Percentiles rank a stretch among this genome's conserved stretches.
phyloP scores from a whole-genome alignment of 2,329 filamentous ascomycete species.

The Verticillium klebahnii region DNA sequence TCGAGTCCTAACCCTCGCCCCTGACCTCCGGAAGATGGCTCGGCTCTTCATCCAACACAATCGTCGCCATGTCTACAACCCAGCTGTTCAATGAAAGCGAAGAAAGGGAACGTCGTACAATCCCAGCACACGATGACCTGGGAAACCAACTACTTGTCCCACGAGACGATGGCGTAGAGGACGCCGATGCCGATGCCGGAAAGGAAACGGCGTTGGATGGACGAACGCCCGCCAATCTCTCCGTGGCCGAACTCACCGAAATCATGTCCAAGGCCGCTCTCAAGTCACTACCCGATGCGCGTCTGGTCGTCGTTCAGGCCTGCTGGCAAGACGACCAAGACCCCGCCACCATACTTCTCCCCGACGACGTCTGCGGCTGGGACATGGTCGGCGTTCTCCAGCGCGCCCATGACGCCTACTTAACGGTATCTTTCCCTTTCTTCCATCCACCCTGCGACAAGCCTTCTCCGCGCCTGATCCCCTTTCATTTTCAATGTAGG shows the following conservation, averaged over 20 bases:
- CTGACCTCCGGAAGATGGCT: background rate
- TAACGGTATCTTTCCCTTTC: conserved; percentile 4
- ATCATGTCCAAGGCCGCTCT: background rate
- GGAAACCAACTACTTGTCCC: background rate
- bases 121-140: background rate
- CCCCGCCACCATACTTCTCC: background rate
- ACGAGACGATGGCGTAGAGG: too few species aligned
- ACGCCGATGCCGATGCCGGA: too few species aligned
- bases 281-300: background rate
- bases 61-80: background rate
- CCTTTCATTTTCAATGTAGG: conserved; percentile 1
- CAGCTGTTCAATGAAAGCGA: background rate
- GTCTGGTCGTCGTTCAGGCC: background rate
- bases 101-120: background rate
- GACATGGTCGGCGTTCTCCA: conserved; percentile 4
- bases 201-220: too few species aligned
- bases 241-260: background rate
- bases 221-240: background rate
- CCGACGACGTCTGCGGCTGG: conserved; percentile 1
- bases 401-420: conserved; percentile 4
- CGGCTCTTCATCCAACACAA: background rate
- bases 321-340: background rate
- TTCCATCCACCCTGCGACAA: background rate
- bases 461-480: background rate
- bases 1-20: too few species aligned